A percentile compares a stretch with the other conserved stretches of the same genome.
These are phyloP conservation scores for Phytopythium boreale DNA, from an alignment of 352 stramenopile species.

Conservation along the genomic window DNA sequence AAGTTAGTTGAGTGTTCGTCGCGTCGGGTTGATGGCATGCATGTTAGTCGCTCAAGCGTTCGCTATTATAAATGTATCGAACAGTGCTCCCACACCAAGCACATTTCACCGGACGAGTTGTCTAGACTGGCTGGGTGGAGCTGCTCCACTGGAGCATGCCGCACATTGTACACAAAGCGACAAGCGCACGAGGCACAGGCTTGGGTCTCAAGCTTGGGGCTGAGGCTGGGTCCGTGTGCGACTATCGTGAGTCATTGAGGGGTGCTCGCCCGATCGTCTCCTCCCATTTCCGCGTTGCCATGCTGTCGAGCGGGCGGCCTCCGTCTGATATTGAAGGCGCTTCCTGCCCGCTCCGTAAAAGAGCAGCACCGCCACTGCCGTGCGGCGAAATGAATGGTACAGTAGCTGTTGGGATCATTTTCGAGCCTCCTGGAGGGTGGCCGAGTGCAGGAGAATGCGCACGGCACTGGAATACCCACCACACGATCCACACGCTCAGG, in stretches of 20 bases:
- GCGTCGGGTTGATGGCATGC: background rate
- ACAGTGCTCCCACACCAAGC: no score
- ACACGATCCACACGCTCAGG: no score
- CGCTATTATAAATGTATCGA: no score
- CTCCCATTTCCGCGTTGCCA: background rate
- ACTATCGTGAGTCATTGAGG: background rate
- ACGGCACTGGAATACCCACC: no score
- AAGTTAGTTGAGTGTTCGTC: no score
- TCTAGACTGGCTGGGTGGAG: no score
- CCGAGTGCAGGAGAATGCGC: background rate
- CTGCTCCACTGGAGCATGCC: no score
- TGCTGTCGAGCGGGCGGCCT: background rate
- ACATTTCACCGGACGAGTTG: no score
- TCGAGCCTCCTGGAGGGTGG: background rate
- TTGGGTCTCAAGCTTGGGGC: no score
- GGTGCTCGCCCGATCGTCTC: background rate
- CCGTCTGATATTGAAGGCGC: background rate
- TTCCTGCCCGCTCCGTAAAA: conserved; percentile 2
- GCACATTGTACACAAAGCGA: no score
- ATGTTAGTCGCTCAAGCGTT: background rate
- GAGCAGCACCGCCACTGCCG: background rate
- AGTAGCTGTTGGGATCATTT: background rate
- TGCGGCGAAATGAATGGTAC: background rate
- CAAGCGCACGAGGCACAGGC: no score
- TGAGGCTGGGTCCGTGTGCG: no score